Conservation (phyloP, 2,329 filamentous ascomycete genomes). For the Exophiala xenobiotica region DNA sequence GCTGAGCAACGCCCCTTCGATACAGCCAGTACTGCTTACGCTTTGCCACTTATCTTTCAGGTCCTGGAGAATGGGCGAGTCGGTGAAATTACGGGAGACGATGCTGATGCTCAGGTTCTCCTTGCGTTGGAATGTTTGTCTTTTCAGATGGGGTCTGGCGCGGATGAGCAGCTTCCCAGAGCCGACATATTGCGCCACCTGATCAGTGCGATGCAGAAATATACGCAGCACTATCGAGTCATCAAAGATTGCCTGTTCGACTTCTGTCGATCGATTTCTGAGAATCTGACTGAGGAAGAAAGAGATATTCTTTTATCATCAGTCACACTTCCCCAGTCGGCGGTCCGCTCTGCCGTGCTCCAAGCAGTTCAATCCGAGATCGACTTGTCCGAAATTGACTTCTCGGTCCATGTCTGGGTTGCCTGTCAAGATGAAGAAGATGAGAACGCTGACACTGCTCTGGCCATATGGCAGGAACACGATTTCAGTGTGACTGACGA, state of each 20-base stretch:
- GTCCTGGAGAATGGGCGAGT: conserved; percentile 79
- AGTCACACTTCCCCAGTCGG: conserved; percentile 71
- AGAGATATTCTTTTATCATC: conserved; percentile 74
- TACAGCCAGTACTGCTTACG: conserved; percentile 79
- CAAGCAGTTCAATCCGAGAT: conserved; percentile 90
- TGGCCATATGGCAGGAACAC: conserved; percentile 94
- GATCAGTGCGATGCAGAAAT: conserved; percentile 79
- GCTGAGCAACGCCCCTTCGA: conserved; percentile 95
- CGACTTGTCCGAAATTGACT: conserved; percentile 81
- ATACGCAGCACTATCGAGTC: conserved; percentile 90
- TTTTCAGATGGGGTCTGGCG: conserved; percentile 80
- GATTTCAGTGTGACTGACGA: conserved; percentile 68
- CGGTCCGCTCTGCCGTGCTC: conserved; percentile 79
- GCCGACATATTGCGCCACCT: conserved; percentile 69
- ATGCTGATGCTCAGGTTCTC: conserved; percentile 84
- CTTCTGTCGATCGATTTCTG: conserved; percentile 77
- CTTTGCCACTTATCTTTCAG: conserved; percentile 76
- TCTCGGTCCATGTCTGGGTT: conserved; percentile 90
- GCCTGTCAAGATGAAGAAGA: conserved; percentile 86
- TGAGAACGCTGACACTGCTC: conserved; percentile 80
- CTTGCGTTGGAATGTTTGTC: conserved; percentile 84
- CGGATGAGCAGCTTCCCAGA: conserved; percentile 73
- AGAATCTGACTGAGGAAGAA: conserved; percentile 73
- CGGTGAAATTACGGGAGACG: conserved; percentile 64
- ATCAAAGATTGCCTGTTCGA: conserved; percentile 91